Evolutionary conservation across 2,329 filamentous ascomycete genomes (phyloP).

Genomic region (Phyllosticta citribraziliensis): DNA sequence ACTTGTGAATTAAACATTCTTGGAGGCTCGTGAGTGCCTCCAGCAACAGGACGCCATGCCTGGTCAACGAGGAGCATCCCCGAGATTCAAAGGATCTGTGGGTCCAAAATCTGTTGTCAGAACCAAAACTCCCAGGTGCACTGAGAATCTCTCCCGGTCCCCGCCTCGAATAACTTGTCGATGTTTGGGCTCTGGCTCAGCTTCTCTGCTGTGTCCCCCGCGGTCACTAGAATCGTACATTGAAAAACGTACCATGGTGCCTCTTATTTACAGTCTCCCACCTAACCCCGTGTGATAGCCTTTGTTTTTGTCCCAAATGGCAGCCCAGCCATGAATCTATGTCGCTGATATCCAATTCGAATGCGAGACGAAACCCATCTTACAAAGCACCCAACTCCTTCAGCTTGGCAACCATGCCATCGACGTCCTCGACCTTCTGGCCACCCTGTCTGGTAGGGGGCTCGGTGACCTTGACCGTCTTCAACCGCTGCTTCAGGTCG

Average conservation of each 20-base stretch:
- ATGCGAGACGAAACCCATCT: slow-evolving; percentile 2
- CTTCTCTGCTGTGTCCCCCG: background rate
- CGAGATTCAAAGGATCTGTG: too few species aligned
- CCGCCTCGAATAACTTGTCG: background rate
- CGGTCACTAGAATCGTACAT: background rate
- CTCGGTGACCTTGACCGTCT: slow-evolving; percentile 84
- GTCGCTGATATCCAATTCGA: background rate
- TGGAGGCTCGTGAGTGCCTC: too few species aligned
- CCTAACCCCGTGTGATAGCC: background rate
- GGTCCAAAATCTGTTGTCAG: too few species aligned
- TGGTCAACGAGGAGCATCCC: too few species aligned
- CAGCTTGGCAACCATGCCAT: slow-evolving; percentile 84
- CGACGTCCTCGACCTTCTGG: slow-evolving; percentile 94
- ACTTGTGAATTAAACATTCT: too few species aligned
- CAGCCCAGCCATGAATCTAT: background rate
- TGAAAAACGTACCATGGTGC: background rate
- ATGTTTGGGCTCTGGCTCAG: background rate
- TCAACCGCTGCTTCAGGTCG: slow-evolving; percentile 64
- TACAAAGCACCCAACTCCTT: slow-evolving; percentile 93
- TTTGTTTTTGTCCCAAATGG: background rate
- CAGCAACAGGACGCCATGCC: too few species aligned
- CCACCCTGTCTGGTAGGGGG: slow-evolving; percentile 81
- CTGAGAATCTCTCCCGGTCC: background rate
- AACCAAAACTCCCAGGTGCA: background rate
- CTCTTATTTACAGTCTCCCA: background rate